phyloP scores from a whole-genome alignment of 225 moss, liverwort and hornwort species.

The Sphagnum contortum region DNA sequence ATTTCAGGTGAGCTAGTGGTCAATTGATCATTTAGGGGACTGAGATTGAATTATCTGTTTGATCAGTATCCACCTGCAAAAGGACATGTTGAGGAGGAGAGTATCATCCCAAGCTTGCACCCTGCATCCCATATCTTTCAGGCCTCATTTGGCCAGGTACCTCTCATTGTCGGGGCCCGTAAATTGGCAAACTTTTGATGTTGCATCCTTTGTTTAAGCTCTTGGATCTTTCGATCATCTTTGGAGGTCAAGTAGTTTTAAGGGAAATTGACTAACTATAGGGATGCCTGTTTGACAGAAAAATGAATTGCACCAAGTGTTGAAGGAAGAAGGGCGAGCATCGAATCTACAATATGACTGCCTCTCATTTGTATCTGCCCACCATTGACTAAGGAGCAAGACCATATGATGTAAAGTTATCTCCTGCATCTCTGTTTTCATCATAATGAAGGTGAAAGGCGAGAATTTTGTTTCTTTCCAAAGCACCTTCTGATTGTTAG shows the following conservation, averaged over 20 bases:
- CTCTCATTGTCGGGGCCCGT: neutral
- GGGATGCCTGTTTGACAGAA: constrained; percentile 1
- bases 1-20: too few relatives aligned
- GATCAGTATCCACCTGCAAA: too few relatives aligned
- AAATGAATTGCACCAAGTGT: constrained; percentile 5
- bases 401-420: too few relatives aligned
- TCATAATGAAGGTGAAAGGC: too few relatives aligned
- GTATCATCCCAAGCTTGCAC: constrained; percentile 13
- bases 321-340: constrained; percentile 9
- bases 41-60: too few relatives aligned
- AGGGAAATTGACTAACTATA: neutral
- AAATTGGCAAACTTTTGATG: neutral
- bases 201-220: neutral
- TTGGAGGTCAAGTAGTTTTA: neutral
- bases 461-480: too few relatives aligned
- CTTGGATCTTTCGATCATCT: neutral
- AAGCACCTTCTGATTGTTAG: too few relatives aligned
- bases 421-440: too few relatives aligned
- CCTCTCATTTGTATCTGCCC: constrained; percentile 10
- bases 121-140: constrained; percentile 14
- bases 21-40: neutral
- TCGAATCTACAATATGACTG: constrained; percentile 5
- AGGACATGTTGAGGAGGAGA: constrained; percentile 6
- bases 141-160: constrained; percentile 12
- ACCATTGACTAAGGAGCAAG: too few relatives aligned